Percentiles rank a stretch among this genome's conserved stretches.
Conservation (phyloP, 306 rosid genomes). For the Styphnolobium japonicum region DNA sequence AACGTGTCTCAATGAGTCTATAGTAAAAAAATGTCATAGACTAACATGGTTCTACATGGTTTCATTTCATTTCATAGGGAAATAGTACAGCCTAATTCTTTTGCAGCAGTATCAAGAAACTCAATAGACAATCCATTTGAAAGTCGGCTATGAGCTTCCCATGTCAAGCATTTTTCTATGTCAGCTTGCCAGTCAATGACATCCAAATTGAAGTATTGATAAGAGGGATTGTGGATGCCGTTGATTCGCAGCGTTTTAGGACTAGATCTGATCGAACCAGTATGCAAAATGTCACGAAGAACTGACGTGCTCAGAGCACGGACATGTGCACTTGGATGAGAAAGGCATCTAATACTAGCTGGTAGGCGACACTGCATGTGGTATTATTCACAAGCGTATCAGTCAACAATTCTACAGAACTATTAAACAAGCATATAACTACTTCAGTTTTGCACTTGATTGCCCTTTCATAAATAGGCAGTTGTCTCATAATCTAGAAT, state of each 20-base stretch:
- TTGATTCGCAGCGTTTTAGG: slow-evolving; percentile 45
- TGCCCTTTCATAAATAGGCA: not conserved
- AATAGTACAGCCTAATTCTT: slow-evolving; percentile 75
- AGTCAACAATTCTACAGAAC: not conserved
- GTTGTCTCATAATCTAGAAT: not conserved
- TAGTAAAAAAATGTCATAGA: slow-evolving; percentile 39
- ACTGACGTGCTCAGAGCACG: slow-evolving; percentile 87
- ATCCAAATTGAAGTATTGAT: slow-evolving; percentile 52
- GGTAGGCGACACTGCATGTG: slow-evolving; percentile 82
- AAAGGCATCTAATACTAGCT: slow-evolving; percentile 77
- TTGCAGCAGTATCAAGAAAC: slow-evolving; percentile 74
- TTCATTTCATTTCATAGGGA: slow-evolving; percentile 45
- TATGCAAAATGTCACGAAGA: slow-evolving; percentile 76
- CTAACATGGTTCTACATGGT: slow-evolving; percentile 27
- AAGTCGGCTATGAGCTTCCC: slow-evolving; percentile 87
- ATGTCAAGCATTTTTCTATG: slow-evolving; percentile 73
- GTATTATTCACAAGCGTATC: slow-evolving; percentile 18
- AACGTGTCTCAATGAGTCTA: slow-evolving; percentile 23
- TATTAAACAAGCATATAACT: not conserved
- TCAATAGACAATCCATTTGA: slow-evolving; percentile 64
- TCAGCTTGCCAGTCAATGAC: slow-evolving; percentile 79
- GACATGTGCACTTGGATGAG: slow-evolving; percentile 91
- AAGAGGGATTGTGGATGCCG: slow-evolving; percentile 49
- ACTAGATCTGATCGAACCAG: slow-evolving; percentile 53
- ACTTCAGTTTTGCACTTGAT: not conserved